Conservation (phyloP, 805 yeast species). For the Zygoascus ofunaensis region DNA sequence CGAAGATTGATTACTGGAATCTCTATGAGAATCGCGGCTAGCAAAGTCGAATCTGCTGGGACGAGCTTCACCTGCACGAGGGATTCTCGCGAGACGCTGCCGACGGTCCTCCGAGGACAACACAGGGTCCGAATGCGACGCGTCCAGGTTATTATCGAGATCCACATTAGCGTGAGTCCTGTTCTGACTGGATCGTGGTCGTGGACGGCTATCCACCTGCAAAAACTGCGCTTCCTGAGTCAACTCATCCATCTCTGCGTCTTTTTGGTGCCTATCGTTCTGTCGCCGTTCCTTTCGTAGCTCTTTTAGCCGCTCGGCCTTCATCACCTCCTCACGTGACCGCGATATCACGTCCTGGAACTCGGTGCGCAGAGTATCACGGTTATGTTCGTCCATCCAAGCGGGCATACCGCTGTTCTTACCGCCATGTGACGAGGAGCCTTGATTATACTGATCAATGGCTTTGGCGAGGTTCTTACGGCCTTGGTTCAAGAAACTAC, state of each 20-base stretch:
- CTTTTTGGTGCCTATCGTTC: too few species aligned
- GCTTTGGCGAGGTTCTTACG: slow-evolving; percentile 53
- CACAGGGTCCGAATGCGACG: not conserved
- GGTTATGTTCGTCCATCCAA: slow-evolving; percentile 60
- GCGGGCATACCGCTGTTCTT: slow-evolving; percentile 43
- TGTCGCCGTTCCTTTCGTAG: too few species aligned
- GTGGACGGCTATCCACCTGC: not conserved
- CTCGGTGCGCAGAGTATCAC: not conserved
- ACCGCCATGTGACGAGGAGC: slow-evolving; percentile 10
- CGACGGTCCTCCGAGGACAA: slow-evolving; percentile 18
- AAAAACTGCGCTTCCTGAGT: not conserved
- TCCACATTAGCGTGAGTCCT: not conserved
- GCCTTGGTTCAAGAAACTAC: slow-evolving; percentile 49
- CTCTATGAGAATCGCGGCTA: too few species aligned
- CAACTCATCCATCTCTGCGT: not conserved
- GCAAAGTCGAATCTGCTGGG: not conserved
- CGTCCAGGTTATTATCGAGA: not conserved
- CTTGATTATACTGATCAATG: slow-evolving; percentile 41
- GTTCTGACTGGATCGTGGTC: not conserved
- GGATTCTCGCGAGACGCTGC: not conserved
- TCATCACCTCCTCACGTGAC: not conserved
- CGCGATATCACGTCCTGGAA: not conserved
- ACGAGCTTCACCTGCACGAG: not conserved
- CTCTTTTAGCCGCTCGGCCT: too few species aligned
- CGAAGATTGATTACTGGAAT: not conserved